Base-by-base conservation (phyloP, 768 basidiomycete genomes). In the Sarcomyxa edulis region DNA sequence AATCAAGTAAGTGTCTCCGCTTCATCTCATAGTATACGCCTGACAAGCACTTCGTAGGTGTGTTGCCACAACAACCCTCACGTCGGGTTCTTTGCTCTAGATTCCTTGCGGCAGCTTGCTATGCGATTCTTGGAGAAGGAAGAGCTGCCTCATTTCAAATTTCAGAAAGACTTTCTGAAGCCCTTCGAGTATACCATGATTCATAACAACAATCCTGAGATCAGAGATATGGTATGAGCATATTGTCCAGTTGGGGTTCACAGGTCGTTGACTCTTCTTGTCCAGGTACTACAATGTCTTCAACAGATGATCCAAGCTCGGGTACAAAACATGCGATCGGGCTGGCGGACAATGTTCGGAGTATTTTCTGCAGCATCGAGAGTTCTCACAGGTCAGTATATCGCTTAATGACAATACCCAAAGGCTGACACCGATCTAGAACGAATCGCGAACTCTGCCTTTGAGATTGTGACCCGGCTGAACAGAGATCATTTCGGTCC, bases 91-190 rank as follows among this genome's bases (percentile, higher is more conserved):
- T 97, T 99, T 52, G 96, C 96, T 10, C 66, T 99, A 41, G 96
- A 99, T 59, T 92, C 96, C 4, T 74, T 99, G 8, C 82, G 96
- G 14, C 96, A 99, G 59, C 66, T 99, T 34, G 93, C 96, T 3
- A 96, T 96, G 92, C 83, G 96, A 25, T 99, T 99, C 62, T 72
- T 99, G 51, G 96, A 98, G 62, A 99, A 98, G 60, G 96, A 98
- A 54, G 96, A 99, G 59, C 57, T 99, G 43, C 80, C 93, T 2
- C 93, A 97, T 64, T 99, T 98, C 75, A 92, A 94, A 54, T 99
- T 99, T 61, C 96, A 99, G 54, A 99, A 98, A 62, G 95, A 99
- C 57, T 99, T 99, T 64, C 63, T 99, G 45, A 90, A 92, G 54
- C 96, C 96, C 1, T 99, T 98, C 56, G 94, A 98, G 61, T 84